phyloP scores from a whole-genome alignment of 192 early-diverging fungal species.

The Funneliformis geosporum region DNA sequence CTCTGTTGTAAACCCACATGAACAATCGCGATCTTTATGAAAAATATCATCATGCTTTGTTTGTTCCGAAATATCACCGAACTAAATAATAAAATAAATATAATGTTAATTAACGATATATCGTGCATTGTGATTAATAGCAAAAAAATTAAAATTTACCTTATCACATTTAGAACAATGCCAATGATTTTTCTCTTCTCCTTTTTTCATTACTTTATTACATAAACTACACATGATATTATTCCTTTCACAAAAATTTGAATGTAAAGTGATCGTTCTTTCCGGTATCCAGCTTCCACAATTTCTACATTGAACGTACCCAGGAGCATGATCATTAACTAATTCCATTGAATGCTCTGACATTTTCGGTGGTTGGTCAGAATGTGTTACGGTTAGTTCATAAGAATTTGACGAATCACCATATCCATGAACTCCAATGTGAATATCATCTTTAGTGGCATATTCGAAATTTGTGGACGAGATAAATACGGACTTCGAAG shows the following conservation, averaged over 20 bases:
- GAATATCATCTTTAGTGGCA: conserved; percentile 38
- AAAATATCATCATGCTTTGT: conserved; percentile 68
- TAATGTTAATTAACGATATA: not conserved
- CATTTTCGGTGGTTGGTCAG: not conserved
- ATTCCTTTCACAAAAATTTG: conserved; percentile 78
- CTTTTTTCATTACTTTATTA: conserved; percentile 65
- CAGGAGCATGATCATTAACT: conserved; percentile 21
- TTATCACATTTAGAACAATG: conserved; percentile 76
- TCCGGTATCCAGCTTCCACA: conserved; percentile 70
- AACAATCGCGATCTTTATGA: conserved; percentile 63
- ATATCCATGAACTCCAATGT: conserved; percentile 48
- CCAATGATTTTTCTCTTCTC: conserved; percentile 72
- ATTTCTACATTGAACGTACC: conserved; percentile 63
- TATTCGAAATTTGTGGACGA: conserved; percentile 38
- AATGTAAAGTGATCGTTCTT: conserved; percentile 66
- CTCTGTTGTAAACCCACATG: conserved; percentile 50
- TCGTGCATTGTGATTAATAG: not conserved
- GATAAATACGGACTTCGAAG: conserved; percentile 38
- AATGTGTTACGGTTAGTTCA: conserved; percentile 14
- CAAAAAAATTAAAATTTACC: conserved; percentile 30
- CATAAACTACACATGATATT: conserved; percentile 71
- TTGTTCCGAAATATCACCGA: conserved; percentile 50
- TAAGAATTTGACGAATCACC: conserved; percentile 17
- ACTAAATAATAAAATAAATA: conserved; percentile 24
- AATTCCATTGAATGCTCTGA: not conserved